phyloP scores from a whole-genome alignment of 768 basidiomycete species.

The Hemileccinum rubropunctum region DNA sequence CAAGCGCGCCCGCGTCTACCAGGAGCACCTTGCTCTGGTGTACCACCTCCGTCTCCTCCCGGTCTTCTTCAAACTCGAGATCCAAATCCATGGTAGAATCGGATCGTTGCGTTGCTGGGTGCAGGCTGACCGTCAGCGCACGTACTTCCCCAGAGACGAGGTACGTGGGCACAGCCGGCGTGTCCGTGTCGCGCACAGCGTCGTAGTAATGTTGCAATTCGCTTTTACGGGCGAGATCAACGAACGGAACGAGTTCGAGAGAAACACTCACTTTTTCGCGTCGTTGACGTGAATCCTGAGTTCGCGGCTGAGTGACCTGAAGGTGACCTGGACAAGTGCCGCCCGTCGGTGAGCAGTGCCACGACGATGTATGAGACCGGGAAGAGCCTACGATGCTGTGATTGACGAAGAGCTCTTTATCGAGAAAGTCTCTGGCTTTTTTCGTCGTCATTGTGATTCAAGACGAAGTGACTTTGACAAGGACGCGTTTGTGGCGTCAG shows the following conservation, averaged over 20 bases:
- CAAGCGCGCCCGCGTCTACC: conserved; percentile 61
- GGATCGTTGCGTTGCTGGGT: conserved; percentile 4
- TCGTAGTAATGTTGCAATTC: conserved; percentile 61
- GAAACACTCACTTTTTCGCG: conserved; percentile 62
- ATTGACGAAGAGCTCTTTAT: conserved; percentile 45
- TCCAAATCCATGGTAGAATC: conserved; percentile 31
- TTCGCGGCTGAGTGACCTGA: conserved; percentile 69
- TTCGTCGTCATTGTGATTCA: conserved; percentile 27
- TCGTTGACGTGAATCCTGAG: conserved; percentile 70
- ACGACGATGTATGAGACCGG: neutral
- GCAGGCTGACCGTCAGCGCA: conserved; percentile 11
- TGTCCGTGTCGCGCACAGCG: conserved; percentile 35
- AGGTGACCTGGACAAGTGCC: conserved; percentile 59
- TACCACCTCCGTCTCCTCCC: conserved; percentile 43
- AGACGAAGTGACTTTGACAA: neutral
- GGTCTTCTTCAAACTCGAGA: conserved; percentile 38
- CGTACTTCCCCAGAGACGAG: conserved; percentile 57
- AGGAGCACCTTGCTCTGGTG: conserved; percentile 50
- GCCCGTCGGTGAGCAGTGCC: neutral
- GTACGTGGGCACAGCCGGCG: conserved; percentile 57
- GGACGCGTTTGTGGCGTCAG: conserved; percentile 15
- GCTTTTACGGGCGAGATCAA: conserved; percentile 35
- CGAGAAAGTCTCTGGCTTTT: conserved; percentile 39
- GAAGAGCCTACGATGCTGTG: conserved; percentile 39
- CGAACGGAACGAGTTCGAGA: neutral